Conservation (phyloP, 495 filamentous ascomycete genomes). For the Letharia columbiana region DNA sequence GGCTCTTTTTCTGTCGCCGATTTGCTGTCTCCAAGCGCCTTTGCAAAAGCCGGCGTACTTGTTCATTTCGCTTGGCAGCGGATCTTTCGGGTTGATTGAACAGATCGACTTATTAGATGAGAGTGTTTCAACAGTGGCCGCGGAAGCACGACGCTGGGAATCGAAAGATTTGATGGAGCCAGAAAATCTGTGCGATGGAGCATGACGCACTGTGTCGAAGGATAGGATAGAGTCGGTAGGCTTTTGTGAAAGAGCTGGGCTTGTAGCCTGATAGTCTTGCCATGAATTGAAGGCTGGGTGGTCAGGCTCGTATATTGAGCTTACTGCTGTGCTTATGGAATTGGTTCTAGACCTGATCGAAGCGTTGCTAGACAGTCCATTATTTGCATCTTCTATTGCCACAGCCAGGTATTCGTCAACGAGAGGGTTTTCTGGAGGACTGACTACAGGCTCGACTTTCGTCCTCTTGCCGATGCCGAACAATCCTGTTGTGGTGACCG, state of each 20-base stretch:
- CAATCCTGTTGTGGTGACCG: slow-evolving; percentile 15
- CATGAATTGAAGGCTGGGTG: slow-evolving; percentile 10
- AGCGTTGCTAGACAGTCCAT: not conserved
- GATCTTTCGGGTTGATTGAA: slow-evolving; percentile 21
- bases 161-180: slow-evolving; percentile 6
- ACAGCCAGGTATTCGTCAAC: slow-evolving; percentile 18
- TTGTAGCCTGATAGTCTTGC: slow-evolving; percentile 5
- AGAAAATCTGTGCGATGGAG: slow-evolving; percentile 9
- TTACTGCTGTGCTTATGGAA: slow-evolving; percentile 13
- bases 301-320: slow-evolving; percentile 6
- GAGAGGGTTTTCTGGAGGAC: slow-evolving; percentile 17
- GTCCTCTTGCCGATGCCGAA: slow-evolving; percentile 17
- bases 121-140: slow-evolving; percentile 14
- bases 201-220: slow-evolving; percentile 15
- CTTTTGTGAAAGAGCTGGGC: slow-evolving; percentile 1
- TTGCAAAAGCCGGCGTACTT: slow-evolving; percentile 45
- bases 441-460: slow-evolving; percentile 17
- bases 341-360: not conserved
- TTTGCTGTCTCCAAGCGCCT: slow-evolving; percentile 41
- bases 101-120: slow-evolving; percentile 12
- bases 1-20: slow-evolving; percentile 33
- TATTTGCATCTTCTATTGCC: slow-evolving; percentile 9
- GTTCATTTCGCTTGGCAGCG: slow-evolving; percentile 35
- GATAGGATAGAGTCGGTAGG: slow-evolving; percentile 2
- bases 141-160: slow-evolving; percentile 17